Evolutionary conservation across 192 early-diverging fungal species (phyloP), one percentile per base, ranked within the genome.

Genomic region (Coemansia guatemalensis): DNA sequence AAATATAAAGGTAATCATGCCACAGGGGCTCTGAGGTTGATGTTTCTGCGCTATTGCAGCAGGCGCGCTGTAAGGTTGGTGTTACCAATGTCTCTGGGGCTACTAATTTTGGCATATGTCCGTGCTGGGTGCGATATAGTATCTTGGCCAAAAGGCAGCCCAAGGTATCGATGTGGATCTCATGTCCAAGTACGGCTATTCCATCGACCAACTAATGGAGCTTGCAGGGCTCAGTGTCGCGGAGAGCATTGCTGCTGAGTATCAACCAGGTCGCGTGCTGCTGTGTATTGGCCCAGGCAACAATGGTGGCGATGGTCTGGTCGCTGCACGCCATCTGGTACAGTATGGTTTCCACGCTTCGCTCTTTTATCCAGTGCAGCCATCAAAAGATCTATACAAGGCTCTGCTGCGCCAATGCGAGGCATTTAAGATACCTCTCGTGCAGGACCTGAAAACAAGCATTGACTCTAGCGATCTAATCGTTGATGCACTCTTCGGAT

Each of bases 281-380:
- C 80, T 95, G 14, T 89, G 87, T 70, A 84, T 86, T 53, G 93
- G 91, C 2, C 90, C 90, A 33, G 97, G 96, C 44, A 98, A 99
- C 71, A 99, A 99, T 74, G 97, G 97, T 26, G 95, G 95, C 18
- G 97, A 99, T 78, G 97, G 90, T 1, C 83, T 99, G 18, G 97
- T 99, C 25, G 93, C 93, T 17, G 95, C 95, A 12, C 86, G 95
- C 26, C 95, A 97, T 65, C 71, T 99, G 23, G 67, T 63, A 22
- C 94, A 95, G 73, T 99, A 95, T 85, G 95, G 95, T 7, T 96
- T 90, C 67, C 60, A 82, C 18, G 90, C 90, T 9, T 71, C 71
- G 20, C 74, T 96, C 1, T 95, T 87, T 60, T 95, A 95, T 66
- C 94, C 95, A 9, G 93, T 92, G 56, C 82, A 84, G 70, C 83